phyloP scores from a whole-genome alignment of 2,329 filamentous ascomycete genomes.

The Verticillium zaregamsianum region DNA sequence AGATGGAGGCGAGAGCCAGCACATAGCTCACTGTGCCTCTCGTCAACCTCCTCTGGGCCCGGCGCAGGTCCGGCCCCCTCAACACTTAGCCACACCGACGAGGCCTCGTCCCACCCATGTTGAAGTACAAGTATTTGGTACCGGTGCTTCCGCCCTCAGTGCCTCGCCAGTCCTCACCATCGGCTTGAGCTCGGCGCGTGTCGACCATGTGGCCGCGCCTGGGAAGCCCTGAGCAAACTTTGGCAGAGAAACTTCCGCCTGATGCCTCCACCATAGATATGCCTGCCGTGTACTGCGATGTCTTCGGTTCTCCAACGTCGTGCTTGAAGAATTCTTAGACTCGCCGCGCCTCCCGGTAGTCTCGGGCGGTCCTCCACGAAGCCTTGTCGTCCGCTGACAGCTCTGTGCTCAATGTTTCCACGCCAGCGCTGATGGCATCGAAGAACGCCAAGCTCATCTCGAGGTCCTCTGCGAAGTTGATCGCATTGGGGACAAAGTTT shows the following conservation, averaged over 20 bases:
- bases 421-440: conserved; percentile 50
- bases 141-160: not conserved
- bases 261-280: not conserved
- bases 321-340: conserved; percentile 23
- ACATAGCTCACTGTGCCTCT: not conserved
- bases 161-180: not conserved
- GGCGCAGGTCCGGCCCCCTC: not conserved
- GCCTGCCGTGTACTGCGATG: not conserved
- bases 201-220: not conserved
- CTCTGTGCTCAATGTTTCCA: conserved; percentile 49
- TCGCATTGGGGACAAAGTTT: conserved; percentile 54
- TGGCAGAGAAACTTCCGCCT: not conserved
- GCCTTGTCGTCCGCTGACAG: conserved; percentile 41
- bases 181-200: not conserved
- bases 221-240: not conserved
- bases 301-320: conserved; percentile 13
- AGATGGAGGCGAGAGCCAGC: not conserved
- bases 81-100: not conserved
- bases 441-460: conserved; percentile 55
- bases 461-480: conserved; percentile 56
- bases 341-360: conserved; percentile 44
- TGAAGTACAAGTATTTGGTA: not conserved
- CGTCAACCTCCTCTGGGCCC: not conserved
- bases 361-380: conserved; percentile 51
- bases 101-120: not conserved